Evolutionary conservation across 2,329 filamentous ascomycete genomes (phyloP).

Genomic region (Penicillium sp.): DNA sequence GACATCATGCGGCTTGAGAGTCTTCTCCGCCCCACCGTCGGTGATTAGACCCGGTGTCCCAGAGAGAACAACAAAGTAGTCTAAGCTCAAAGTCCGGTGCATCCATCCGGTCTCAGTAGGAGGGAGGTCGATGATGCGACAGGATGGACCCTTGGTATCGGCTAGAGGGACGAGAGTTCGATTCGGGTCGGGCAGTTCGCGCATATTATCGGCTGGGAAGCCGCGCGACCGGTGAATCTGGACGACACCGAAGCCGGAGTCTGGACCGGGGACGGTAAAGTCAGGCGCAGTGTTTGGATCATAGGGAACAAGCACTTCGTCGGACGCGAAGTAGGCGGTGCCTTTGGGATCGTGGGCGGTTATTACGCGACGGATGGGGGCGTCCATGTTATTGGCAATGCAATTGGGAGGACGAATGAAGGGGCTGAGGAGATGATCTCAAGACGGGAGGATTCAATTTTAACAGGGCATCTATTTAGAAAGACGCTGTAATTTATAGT

Average conservation of each 20-base stretch:
- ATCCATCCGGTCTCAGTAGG: conserved; percentile 24
- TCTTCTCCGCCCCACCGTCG: conserved; percentile 33
- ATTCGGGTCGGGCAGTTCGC: conserved; percentile 21
- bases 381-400: conserved; percentile 9
- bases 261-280: conserved; percentile 19
- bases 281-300: conserved; percentile 27
- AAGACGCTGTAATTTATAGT: neutral
- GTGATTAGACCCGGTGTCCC: conserved; percentile 30
- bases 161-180: conserved; percentile 26
- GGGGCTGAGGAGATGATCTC: neutral
- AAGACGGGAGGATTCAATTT: neutral
- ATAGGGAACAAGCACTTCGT: conserved; percentile 28
- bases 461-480: too few species aligned
- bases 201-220: conserved; percentile 30
- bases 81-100: conserved; percentile 34
- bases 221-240: conserved; percentile 31
- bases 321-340: conserved; percentile 30
- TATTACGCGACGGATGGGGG: conserved; percentile 26
- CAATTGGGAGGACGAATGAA: neutral
- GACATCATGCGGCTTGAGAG: conserved; percentile 31
- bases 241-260: conserved; percentile 28
- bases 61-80: conserved; percentile 33
- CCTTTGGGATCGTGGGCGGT: conserved; percentile 27
- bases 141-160: conserved; percentile 27
- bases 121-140: conserved; percentile 23